Evolutionary conservation across 805 yeast genomes (phyloP), one percentile per base, ranked within the genome.

Genomic region (Kluyveromyces lactis): DNA sequence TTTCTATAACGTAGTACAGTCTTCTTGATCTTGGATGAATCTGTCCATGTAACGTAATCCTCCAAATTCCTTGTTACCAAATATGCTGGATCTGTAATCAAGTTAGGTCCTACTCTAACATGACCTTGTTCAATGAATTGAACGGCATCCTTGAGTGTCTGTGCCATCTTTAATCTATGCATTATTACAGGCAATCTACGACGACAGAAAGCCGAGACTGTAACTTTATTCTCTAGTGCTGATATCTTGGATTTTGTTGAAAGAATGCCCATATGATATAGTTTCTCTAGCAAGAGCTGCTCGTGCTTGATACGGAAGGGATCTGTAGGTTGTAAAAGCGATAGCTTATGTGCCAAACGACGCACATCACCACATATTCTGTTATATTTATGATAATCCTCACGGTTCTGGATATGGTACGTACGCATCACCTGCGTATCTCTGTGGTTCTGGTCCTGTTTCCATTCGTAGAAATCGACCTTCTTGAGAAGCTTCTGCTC

Each of bases 41-140:
- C 97, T n/a, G 85, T 92, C 99, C 99, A 92, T 3, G 98, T 92
- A 51, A 92, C 71, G 61, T 86, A 92, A 61, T 92, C 99, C 59
- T 92, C 99, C 83, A 92, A 72, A 52, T 78, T 86, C 57, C 96
- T 74, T 2, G 97, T 90, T 4, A 92, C 92, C 52, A 94, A 68
- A 58, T 81, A 90, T 0, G 97, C 96, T 3, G 97, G 94, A 60
- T 92, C 98, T 1, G 96, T 89, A 32, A 94, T 81, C 19, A 94
- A 81, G 56, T 86, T 83, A 10, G 97, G 97, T 0, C 99, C 99
- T 5, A 92, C 95, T 50, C 98, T 74, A 2, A 92, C 95, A 55
- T 92, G 97, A 2, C 99, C 99, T 60, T 92, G 97, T 56, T 92
- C 97, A 11, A 94, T 73, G 58, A 85, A 86, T 35, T 85, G 85